phyloP scores from a whole-genome alignment of 257 asterid species.

The Apocynum venetum region DNA sequence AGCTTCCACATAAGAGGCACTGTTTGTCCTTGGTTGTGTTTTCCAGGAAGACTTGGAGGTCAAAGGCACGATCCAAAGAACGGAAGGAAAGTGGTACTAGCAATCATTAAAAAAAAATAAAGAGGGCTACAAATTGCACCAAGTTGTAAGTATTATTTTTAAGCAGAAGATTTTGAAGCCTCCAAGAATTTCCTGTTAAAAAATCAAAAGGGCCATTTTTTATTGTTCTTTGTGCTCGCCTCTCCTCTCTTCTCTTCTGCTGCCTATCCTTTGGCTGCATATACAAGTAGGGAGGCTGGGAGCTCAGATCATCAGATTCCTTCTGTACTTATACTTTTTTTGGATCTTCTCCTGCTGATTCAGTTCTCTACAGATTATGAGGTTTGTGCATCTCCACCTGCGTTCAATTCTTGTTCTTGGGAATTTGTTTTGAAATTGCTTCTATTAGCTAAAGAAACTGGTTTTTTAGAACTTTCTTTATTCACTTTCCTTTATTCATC shows the following conservation, averaged over 20 bases:
- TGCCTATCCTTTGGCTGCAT: not conserved
- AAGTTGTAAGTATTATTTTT: not conserved
- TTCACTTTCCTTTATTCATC: not conserved
- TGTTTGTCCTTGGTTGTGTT: not conserved
- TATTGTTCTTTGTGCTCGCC: not conserved
- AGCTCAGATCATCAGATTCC: not conserved
- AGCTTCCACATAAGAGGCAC: too few relatives aligned
- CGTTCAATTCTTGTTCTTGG: not conserved
- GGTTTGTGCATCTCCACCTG: not conserved
- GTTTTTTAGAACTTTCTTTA: not conserved
- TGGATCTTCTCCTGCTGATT: constrained; percentile 4
- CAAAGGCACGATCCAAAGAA: not conserved
- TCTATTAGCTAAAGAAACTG: not conserved
- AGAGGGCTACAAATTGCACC: not conserved
- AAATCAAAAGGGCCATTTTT: not conserved
- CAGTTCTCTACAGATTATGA: not conserved
- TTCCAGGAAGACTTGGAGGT: not conserved
- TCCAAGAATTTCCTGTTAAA: not conserved
- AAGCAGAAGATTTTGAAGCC: not conserved
- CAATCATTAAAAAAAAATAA: too few relatives aligned
- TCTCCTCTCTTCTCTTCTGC: not conserved
- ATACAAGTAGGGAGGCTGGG: not conserved
- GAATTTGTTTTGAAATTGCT: not conserved
- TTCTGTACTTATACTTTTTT: not conserved
- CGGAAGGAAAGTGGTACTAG: not conserved